Conservation (phyloP, 352 stramenopile genomes). For the Pythium phragmiticola region DNA sequence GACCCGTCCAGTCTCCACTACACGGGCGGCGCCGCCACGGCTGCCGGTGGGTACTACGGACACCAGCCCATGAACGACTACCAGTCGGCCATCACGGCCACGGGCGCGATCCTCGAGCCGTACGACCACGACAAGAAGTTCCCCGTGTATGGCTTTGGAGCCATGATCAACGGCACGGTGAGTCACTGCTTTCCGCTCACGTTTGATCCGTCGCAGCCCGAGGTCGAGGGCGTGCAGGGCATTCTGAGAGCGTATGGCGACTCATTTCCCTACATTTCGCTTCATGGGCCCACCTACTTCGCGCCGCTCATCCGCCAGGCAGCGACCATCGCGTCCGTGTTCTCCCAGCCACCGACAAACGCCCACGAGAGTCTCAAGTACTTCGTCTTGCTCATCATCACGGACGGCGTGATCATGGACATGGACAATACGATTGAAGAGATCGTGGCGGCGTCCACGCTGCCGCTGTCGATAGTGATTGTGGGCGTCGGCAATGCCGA, state of each 20-base stretch:
- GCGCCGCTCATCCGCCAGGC: slow-evolving; percentile 73
- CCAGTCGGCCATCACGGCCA: slow-evolving; percentile 65
- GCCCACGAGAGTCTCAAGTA: slow-evolving; percentile 60
- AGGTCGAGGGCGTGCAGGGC: slow-evolving; percentile 67
- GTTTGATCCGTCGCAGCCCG: slow-evolving; percentile 56
- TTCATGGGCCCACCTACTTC: slow-evolving; percentile 80
- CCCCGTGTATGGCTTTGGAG: slow-evolving; percentile 81
- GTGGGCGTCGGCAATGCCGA: slow-evolving; percentile 77
- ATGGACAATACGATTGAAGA: slow-evolving; percentile 73
- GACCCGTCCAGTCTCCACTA: slow-evolving; percentile 63
- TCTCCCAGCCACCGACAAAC: slow-evolving; percentile 31
- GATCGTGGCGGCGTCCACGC: slow-evolving; percentile 57
- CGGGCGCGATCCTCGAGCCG: slow-evolving; percentile 64
- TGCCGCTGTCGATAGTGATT: slow-evolving; percentile 82
- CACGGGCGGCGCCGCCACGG: slow-evolving; percentile 31
- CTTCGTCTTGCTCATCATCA: slow-evolving; percentile 75
- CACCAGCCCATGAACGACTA: slow-evolving; percentile 67
- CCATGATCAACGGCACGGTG: slow-evolving; percentile 54
- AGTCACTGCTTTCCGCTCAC: slow-evolving; percentile 76
- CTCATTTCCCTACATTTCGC: slow-evolving; percentile 62
- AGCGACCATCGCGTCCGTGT: slow-evolving; percentile 53
- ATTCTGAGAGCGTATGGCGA: slow-evolving; percentile 45
- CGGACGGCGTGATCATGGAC: slow-evolving; percentile 75
- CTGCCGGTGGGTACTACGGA: not conserved
- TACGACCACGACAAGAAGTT: slow-evolving; percentile 80